Evolutionary conservation across 75 land plant species (phyloP), one percentile per base, ranked within the genome.

Genomic region (Pinus taeda): DNA sequence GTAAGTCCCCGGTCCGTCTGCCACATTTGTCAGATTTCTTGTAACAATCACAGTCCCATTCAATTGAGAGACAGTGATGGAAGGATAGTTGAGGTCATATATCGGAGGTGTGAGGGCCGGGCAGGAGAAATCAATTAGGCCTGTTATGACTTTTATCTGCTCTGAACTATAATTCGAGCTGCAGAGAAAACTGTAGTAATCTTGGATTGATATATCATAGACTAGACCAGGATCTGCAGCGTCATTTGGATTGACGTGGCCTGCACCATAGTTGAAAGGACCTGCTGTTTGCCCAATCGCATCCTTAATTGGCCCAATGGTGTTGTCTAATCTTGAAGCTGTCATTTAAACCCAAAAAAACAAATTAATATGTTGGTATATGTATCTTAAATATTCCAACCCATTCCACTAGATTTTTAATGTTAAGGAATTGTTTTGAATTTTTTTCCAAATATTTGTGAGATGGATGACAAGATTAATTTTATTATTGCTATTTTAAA

Each of bases 101-200:
- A 6, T 6, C 49, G 6, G 6, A 6, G 49, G 49, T 0, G 74
- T 22, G 12, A 56, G 74, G 6, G 13, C 1, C 0, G 83, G 62
- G 24, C 85, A 78, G 21, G 2, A 1, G 63, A 57, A 36, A 64
- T 81, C 1, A 30, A 53, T 0, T 70, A 29, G 33, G 8, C 70
- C 76, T 12, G 79, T 60, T 73, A 90, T 75, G 0, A 7, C 13
- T 13, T 12, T 21, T 12, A 88, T 33, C 64, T 76, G 74, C 49
- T 18, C 39, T 9, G 53, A 69, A 17, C 8, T 39, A 11, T 69
- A 20, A 20, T 39, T 42, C 20, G 56, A 39, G 14, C 72, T 81
- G 62, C 92, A 90, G 0, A 88, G 57, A 82, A 88, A 88, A 62
- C 81, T 57, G 57, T 80, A 3, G 75, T 88, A 88, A 45, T 88